A percentile compares a stretch with the other conserved stretches of the same genome.
Evolutionary conservation across 352 stramenopile genomes (phyloP).

Genomic region (Pythium brachiatum): DNA sequence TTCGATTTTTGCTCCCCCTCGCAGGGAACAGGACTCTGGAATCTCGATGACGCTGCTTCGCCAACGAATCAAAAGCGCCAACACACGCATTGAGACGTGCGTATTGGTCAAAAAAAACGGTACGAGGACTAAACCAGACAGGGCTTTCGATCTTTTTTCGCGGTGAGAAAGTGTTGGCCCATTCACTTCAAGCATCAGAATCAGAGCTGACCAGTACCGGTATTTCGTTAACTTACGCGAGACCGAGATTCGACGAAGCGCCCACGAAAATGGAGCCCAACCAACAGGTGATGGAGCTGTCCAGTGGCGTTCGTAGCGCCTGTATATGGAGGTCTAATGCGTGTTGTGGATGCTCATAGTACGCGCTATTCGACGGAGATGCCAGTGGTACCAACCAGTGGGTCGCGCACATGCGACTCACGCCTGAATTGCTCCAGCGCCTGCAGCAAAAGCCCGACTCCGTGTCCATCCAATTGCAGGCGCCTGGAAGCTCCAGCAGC

Average conservation of each 20-base stretch:
- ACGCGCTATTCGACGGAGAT: constrained; percentile 64
- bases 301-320: neutral
- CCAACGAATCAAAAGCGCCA: neutral
- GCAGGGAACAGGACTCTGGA: neutral
- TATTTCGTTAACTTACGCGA: constrained; percentile 21
- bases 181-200: neutral
- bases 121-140: too few relatives aligned
- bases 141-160: too few relatives aligned
- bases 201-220: constrained; percentile 14
- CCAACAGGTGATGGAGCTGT: constrained; percentile 12
- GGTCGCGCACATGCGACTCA: constrained; percentile 72
- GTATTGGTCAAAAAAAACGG: too few relatives aligned
- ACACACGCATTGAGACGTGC: too few relatives aligned
- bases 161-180: too few relatives aligned
- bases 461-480: constrained; percentile 33
- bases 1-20: neutral
- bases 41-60: neutral
- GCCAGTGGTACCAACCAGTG: constrained; percentile 32
- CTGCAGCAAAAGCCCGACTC: constrained; percentile 35
- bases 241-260: neutral
- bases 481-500: constrained; percentile 26
- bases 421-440: constrained; percentile 66
- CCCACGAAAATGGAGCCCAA: constrained; percentile 14
- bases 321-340: neutral
- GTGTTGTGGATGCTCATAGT: constrained; percentile 29